Conservation (phyloP, 345 rosid species). For the Erodium maritimum region DNA sequence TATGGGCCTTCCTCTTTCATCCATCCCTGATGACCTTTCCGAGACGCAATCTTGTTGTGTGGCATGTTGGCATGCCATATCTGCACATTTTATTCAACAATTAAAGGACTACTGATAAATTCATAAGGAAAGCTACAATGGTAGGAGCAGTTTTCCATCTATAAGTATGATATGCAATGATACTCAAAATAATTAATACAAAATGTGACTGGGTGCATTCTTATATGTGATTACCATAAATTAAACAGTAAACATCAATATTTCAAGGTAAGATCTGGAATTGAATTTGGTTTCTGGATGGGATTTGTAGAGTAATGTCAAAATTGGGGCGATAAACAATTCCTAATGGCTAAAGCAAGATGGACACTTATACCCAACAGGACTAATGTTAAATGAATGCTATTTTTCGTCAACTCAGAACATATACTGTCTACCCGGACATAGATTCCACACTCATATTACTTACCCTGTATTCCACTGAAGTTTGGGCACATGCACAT, state of each 20-base stretch:
- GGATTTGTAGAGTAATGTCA: no score
- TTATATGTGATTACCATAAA: background rate
- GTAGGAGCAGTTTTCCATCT: background rate
- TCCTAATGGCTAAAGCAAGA: no score
- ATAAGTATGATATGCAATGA: background rate
- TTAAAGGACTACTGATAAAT: background rate
- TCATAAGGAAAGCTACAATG: background rate
- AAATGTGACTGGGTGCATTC: background rate
- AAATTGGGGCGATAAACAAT: no score
- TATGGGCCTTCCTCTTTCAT: slow-evolving; percentile 79
- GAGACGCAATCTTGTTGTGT: slow-evolving; percentile 81
- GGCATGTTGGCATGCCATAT: slow-evolving; percentile 99
- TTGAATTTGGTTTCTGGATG: no score
- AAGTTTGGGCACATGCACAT: no score
- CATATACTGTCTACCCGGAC: no score
- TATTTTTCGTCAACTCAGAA: no score
- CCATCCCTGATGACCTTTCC: slow-evolving; percentile 99
- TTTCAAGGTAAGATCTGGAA: background rate
- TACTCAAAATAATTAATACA: background rate
- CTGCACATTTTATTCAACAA: slow-evolving; percentile 17
- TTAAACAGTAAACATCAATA: background rate
- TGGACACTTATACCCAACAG: no score
- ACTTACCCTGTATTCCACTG: no score
- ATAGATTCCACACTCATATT: no score
- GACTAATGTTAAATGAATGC: no score